Percentiles rank a stretch among this genome's conserved stretches.
These are phyloP conservation scores for Lathyrus oleraceus DNA, from an alignment of 306 rosid genomes.

Conservation along the genomic window DNA sequence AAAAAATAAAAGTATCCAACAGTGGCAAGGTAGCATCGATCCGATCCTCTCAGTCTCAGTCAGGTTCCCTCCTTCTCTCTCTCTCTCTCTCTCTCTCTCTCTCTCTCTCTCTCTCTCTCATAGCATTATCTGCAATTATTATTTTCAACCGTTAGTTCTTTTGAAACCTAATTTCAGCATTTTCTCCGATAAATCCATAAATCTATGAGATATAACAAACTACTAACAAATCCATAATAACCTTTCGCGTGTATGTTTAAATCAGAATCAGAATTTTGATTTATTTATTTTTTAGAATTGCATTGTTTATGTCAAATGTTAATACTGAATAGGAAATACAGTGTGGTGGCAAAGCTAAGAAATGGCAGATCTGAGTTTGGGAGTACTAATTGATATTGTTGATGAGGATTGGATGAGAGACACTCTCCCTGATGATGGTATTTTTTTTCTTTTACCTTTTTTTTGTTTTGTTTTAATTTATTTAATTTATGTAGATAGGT, in stretches of 20 bases:
- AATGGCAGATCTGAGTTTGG: constrained; percentile 12
- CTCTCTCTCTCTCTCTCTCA: background rate
- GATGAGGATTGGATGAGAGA: constrained; percentile 95
- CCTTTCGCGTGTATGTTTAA: no score
- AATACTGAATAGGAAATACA: background rate
- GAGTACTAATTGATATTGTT: constrained; percentile 65
- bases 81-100: background rate
- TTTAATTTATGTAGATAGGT: background rate
- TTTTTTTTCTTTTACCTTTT: background rate
- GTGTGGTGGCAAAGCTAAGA: background rate
- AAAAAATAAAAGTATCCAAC: background rate
- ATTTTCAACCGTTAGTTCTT: background rate
- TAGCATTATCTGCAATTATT: background rate
- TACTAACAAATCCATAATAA: no score
- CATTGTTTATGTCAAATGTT: background rate
- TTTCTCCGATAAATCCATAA: no score
- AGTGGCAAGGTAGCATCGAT: no score
- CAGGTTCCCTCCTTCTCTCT: background rate
- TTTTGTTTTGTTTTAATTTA: background rate
- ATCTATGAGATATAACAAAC: no score
- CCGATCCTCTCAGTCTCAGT: no score
- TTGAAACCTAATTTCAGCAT: background rate
- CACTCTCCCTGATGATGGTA: constrained; percentile 85
- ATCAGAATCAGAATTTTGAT: no score
- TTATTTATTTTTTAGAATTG: background rate